These are phyloP conservation scores for Fomitopsis palustris DNA, from an alignment of 1,284 basidiomycete genomes.

Conservation along the genomic window DNA sequence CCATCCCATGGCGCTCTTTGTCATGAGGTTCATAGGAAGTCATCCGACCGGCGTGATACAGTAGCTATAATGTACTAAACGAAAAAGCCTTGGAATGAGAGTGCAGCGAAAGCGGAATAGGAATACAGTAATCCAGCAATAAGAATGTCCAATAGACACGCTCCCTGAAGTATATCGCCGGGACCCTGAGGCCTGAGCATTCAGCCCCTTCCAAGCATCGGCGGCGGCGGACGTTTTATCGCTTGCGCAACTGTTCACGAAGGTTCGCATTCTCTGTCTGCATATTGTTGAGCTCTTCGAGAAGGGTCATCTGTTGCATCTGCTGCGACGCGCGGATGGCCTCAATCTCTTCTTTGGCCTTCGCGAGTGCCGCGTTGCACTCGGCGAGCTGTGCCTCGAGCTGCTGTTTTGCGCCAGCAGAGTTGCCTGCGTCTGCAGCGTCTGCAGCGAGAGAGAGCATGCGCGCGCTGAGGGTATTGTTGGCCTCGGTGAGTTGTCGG, in stretches of 20 bases:
- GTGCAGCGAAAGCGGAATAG: neutral
- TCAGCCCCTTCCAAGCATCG: no score
- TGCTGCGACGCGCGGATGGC: constrained; percentile 64
- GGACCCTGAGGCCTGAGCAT: neutral
- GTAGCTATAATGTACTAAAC: neutral
- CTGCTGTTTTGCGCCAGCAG: constrained; percentile 51
- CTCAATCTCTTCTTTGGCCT: constrained; percentile 33
- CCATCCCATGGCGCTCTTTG: no score
- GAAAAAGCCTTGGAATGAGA: neutral
- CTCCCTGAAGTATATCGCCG: neutral
- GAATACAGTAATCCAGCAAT: neutral
- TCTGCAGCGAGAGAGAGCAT: constrained; percentile 76
- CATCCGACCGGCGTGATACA: neutral
- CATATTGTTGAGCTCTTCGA: constrained; percentile 76
- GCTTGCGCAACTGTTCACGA: constrained; percentile 58
- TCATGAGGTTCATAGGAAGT: neutral
- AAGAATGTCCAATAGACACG: no score
- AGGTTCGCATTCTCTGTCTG: constrained; percentile 73
- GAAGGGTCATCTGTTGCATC: constrained; percentile 62
- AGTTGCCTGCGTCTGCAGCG: constrained; percentile 58
- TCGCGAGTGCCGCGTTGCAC: constrained; percentile 39
- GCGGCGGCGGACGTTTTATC: constrained; percentile 8
- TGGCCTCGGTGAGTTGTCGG: constrained; percentile 70
- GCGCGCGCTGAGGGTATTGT: constrained; percentile 69
- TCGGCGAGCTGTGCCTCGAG: constrained; percentile 52